Percentiles rank a stretch among this genome's conserved stretches.
These are phyloP conservation scores for Aspergillus fischeri DNA, from an alignment of 2,329 filamentous ascomycete genomes.

Conservation along the genomic window DNA sequence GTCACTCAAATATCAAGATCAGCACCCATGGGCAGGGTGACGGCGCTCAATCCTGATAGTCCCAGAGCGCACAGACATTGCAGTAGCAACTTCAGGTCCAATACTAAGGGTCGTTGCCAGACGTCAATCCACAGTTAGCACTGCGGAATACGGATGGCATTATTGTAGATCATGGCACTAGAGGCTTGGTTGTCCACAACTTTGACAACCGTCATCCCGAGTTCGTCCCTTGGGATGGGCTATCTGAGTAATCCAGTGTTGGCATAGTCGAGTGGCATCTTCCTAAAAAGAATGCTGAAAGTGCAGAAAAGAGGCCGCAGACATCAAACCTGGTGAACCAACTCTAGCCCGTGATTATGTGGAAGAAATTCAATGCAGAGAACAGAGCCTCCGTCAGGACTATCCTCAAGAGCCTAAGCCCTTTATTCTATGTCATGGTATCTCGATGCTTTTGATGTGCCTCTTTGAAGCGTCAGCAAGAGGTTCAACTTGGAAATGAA, in stretches of 20 bases:
- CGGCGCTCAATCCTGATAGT: neutral
- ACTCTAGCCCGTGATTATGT: neutral
- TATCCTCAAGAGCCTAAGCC: neutral
- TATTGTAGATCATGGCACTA: neutral
- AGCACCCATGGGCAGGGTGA: too few species aligned
- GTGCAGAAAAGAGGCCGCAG: neutral
- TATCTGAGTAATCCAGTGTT: neutral
- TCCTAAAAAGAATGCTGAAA: neutral
- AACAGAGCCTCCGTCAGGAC: neutral
- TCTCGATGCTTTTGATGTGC: neutral
- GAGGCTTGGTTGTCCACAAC: neutral
- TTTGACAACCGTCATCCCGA: neutral
- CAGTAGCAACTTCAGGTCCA: neutral
- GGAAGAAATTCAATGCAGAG: neutral
- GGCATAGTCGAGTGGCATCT: neutral
- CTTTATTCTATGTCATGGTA: neutral
- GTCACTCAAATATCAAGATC: neutral
- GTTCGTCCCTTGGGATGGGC: neutral
- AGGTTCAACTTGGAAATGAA: neutral
- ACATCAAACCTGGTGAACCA: neutral
- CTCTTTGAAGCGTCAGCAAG: neutral
- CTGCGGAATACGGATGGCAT: neutral
- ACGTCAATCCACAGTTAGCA: neutral
- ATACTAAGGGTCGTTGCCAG: neutral
- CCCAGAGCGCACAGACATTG: neutral